Base-by-base conservation (phyloP, 164 flowering plant species). In the Euptelea pleiosperma region DNA sequence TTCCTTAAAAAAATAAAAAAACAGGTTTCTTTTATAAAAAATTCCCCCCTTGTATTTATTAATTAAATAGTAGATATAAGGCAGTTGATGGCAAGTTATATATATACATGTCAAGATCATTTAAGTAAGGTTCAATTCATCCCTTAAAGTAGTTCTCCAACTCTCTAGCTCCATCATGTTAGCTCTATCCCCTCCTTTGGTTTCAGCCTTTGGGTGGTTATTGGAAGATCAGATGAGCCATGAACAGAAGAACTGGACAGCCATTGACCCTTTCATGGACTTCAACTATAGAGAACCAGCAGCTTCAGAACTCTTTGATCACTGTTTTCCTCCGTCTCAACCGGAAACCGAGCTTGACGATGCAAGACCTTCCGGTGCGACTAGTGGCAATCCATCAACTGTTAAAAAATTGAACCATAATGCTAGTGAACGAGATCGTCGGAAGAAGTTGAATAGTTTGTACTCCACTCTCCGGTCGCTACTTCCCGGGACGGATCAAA, bases 341-440 rank as follows among this genome's bases (percentile, higher is more conserved):
- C n/a, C n/a, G n/a, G n/a, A n/a, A n/a, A n/a, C n/a, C n/a, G n/a
- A n/a, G n/a, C n/a, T n/a, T n/a, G n/a, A n/a, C n/a, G n/a, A n/a
- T n/a, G n/a, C n/a, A n/a, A n/a, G n/a, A n/a, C n/a, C n/a, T n/a
- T n/a, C n/a, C n/a, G 40, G 37, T 3, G 31, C 52, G 0, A 30
- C 15, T 22, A 45, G 40, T 12, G 57, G 36, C 8, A 45, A 60
- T 16, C 54, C 66, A 4, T 33, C 55, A 1, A 42, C 49, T 39
- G 65, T 37, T 0, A 84, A 82, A 75, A 89, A 85, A 55, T 69
- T 77, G 7, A 76, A 76, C 62, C 96, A 89, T 56, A 89, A 86
- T 54, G 91, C 93, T 1, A 79, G 77, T 24, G 94, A 89, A 62
- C 83, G 91, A 3, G 78, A 82, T 50, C 87, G 94, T 6, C 81